Percentiles rank a stretch among this genome's conserved stretches.
These are phyloP conservation scores for Pseudocercospora cruenta DNA, from an alignment of 2,329 filamentous ascomycete species.

Conservation along the genomic window DNA sequence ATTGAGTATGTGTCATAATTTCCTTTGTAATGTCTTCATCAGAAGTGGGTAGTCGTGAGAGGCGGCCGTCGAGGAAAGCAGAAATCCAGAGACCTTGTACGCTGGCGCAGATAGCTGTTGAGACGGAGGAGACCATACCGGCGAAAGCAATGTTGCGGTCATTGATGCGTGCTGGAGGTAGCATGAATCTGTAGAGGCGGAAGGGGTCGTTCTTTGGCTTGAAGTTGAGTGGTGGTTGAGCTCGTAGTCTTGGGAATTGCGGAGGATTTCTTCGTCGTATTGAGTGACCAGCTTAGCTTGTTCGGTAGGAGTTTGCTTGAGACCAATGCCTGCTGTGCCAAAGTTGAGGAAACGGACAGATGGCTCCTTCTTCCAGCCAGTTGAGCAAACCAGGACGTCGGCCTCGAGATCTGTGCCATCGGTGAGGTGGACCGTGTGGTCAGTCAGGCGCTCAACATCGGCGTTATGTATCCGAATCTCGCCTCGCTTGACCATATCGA, in stretches of 20 bases:
- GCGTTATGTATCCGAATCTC: slow-evolving; percentile 62
- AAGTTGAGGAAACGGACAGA: slow-evolving; percentile 59
- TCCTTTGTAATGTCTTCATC: slow-evolving; percentile 45
- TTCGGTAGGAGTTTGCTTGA: slow-evolving; percentile 35
- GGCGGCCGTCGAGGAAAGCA: slow-evolving; percentile 63
- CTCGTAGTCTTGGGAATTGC: slow-evolving; percentile 56
- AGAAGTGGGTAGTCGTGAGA: slow-evolving; percentile 43
- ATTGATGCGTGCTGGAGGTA: slow-evolving; percentile 41
- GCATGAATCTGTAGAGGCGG: slow-evolving; percentile 50
- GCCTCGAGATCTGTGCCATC: slow-evolving; percentile 57
- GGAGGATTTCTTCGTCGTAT: slow-evolving; percentile 58
- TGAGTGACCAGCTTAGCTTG: slow-evolving; percentile 44
- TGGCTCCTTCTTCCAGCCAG: slow-evolving; percentile 60
- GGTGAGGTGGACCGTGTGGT: slow-evolving; percentile 56
- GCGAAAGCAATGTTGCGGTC: slow-evolving; percentile 46
- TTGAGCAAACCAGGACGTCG: slow-evolving; percentile 60
- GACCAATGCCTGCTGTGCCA: slow-evolving; percentile 34
- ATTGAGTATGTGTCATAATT: slow-evolving; percentile 66
- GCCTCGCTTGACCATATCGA: slow-evolving; percentile 60
- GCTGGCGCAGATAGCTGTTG: slow-evolving; percentile 43
- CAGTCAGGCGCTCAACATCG: slow-evolving; percentile 43
- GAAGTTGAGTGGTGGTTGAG: slow-evolving; percentile 36
- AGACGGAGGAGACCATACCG: slow-evolving; percentile 44
- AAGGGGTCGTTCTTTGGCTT: slow-evolving; percentile 33
- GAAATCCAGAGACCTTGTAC: slow-evolving; percentile 54